Evolutionary conservation across 305 asterid species (phyloP).

Genomic region (Rubia tinctorum): DNA sequence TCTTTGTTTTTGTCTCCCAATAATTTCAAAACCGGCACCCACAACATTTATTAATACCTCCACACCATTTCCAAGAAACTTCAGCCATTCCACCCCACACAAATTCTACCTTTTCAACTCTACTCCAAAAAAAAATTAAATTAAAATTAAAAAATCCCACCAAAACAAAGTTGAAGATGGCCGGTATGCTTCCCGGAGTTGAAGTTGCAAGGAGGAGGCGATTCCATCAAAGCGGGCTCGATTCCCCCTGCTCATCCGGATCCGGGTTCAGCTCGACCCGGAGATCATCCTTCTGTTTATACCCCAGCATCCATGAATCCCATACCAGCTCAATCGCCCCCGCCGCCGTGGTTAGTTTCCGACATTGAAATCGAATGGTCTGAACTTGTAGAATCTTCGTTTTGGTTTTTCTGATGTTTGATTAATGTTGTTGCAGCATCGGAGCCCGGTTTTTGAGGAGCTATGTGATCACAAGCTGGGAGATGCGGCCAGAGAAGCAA

Average conservation of each 20-base stretch:
- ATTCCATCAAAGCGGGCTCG: slow-evolving; percentile 32
- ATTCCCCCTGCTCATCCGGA: slow-evolving; percentile 20
- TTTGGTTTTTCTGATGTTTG: neutral
- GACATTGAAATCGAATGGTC: neutral
- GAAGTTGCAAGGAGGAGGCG: slow-evolving; percentile 42
- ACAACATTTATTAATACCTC: neutral
- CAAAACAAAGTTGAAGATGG: slow-evolving; percentile 21
- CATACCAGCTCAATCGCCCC: slow-evolving; percentile 18
- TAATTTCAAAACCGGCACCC: slow-evolving; percentile 7
- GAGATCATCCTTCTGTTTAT: slow-evolving; percentile 44
- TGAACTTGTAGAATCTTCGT: neutral
- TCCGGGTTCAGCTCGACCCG: slow-evolving; percentile 21
- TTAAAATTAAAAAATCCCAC: neutral
- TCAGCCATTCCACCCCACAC: neutral
- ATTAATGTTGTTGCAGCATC: slow-evolving; percentile 23
- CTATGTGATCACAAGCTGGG: slow-evolving; percentile 36
- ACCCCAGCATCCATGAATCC: slow-evolving; percentile 34
- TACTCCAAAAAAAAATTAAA: too few species aligned
- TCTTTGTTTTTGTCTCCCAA: slow-evolving; percentile 7
- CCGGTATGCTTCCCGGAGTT: slow-evolving; percentile 45
- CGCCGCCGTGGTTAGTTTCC: slow-evolving; percentile 30
- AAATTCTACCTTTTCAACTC: neutral
- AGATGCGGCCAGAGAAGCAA: slow-evolving; percentile 67
- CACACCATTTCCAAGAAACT: slow-evolving; percentile 13
- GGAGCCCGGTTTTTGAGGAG: slow-evolving; percentile 29